Conservation (phyloP, 2,329 filamentous ascomycete species). For the Colletotrichum graminicola region DNA sequence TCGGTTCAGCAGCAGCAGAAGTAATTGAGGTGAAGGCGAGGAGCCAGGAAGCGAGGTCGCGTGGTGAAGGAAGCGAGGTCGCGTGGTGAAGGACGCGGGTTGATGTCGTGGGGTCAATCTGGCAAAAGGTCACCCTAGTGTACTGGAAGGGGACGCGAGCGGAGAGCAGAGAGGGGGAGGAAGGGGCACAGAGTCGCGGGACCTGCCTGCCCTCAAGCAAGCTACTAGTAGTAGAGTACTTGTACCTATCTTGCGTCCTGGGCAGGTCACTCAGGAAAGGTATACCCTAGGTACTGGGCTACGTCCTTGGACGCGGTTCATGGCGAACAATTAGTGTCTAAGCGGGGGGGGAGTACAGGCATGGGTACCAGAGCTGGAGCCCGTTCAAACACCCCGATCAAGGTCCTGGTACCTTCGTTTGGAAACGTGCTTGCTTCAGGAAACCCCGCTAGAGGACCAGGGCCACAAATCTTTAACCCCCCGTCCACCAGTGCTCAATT, state of each 20-base stretch:
- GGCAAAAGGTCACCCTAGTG: slow-evolving; percentile 18
- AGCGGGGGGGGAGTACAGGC: background rate
- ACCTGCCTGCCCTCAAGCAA: slow-evolving; percentile 8
- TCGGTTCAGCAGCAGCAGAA: slow-evolving; percentile 5
- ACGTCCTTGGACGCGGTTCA: background rate
- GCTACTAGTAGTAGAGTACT: background rate
- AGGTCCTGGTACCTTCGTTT: slow-evolving; percentile 32
- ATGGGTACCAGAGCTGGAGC: slow-evolving; percentile 5
- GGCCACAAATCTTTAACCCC: slow-evolving; percentile 8
- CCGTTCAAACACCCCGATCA: background rate
- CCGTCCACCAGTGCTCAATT: background rate
- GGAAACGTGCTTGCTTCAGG: slow-evolving; percentile 37
- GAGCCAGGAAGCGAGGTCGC: slow-evolving; percentile 1
- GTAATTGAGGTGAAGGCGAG: slow-evolving; percentile 7
- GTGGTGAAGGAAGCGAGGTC: slow-evolving; percentile 2
- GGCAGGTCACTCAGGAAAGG: background rate
- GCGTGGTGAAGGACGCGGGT: slow-evolving; percentile 1
- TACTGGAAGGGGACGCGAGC: slow-evolving; percentile 12
- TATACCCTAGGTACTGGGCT: background rate
- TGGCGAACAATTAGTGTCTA: background rate
- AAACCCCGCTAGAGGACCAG: slow-evolving; percentile 16
- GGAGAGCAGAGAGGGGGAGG: slow-evolving; percentile 5
- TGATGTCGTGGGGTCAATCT: slow-evolving; percentile 28
- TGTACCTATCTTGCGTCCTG: background rate
- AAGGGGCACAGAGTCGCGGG: slow-evolving; percentile 3